Percentiles rank a stretch among this genome's conserved stretches.
Evolutionary conservation across 1,284 basidiomycete genomes (phyloP).

Genomic region (Ceratobasidium theobromae): DNA sequence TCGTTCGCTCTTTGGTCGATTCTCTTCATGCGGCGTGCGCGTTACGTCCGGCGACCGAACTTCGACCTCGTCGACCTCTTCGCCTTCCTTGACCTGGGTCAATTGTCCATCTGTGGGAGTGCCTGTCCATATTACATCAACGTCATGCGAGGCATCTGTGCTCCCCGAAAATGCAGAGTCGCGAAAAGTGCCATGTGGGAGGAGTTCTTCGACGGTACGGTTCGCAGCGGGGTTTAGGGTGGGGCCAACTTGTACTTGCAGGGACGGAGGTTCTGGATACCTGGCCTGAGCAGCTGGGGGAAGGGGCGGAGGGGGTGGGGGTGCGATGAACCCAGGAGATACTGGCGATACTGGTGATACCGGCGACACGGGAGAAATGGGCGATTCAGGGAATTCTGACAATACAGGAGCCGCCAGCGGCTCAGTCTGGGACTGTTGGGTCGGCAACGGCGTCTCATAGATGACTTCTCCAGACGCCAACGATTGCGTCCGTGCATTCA

Average conservation of each 20-base stretch:
- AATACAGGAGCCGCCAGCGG: neutral
- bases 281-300: neutral
- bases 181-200: conserved; percentile 6
- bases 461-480: conserved; percentile 29
- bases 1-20: conserved; percentile 7
- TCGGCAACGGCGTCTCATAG: conserved; percentile 16
- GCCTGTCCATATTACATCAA: conserved; percentile 15
- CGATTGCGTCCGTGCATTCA: neutral
- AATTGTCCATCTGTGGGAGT: neutral
- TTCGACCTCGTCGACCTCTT: neutral
- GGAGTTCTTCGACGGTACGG: conserved; percentile 15
- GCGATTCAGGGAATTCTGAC: neutral
- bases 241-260: no score
- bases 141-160: conserved; percentile 21
- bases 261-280: neutral
- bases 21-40: neutral
- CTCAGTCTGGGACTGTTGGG: neutral
- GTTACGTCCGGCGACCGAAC: conserved; percentile 7
- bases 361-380: neutral
- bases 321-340: conserved; percentile 1
- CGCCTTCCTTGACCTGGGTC: neutral
- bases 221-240: neutral
- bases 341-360: neutral
- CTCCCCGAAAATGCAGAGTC: conserved; percentile 23
- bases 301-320: conserved; percentile 16